A percentile compares a stretch with the other conserved stretches of the same genome.
Evolutionary conservation across 768 basidiomycete species (phyloP).

Genomic region (Tremella yokohamensis): DNA sequence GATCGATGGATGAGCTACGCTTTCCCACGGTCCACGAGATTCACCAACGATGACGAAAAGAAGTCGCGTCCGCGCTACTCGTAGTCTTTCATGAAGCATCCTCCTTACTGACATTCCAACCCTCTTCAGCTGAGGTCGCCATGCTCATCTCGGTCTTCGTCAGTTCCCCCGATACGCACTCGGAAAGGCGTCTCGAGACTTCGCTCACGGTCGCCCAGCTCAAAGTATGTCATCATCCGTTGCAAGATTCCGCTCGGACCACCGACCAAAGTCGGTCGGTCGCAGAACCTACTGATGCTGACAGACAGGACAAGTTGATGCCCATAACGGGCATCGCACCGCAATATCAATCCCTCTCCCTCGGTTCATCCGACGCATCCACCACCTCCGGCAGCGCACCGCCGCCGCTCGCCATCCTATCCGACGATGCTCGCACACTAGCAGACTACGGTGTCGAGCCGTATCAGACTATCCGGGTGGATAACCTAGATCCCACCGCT

Average conservation of each 20-base stretch:
- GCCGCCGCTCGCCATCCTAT: slow-evolving; percentile 56
- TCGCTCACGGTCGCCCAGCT: slow-evolving; percentile 70
- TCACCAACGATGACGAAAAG: too few relatives aligned
- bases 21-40: too few relatives aligned
- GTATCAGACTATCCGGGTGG: slow-evolving; percentile 74
- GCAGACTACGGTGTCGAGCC: slow-evolving; percentile 72
- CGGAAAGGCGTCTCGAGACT: slow-evolving; percentile 79
- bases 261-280: background rate
- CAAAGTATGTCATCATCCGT: slow-evolving; percentile 61
- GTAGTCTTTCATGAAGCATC: too few relatives aligned
- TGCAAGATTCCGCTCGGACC: background rate
- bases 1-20: too few relatives aligned
- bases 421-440: slow-evolving; percentile 66
- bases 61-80: too few relatives aligned
- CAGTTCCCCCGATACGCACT: slow-evolving; percentile 79
- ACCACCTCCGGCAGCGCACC: slow-evolving; percentile 56
- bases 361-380: slow-evolving; percentile 57
- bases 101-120: too few relatives aligned
- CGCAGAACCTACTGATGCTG: slow-evolving; percentile 3
- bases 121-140: too few relatives aligned
- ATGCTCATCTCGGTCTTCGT: slow-evolving; percentile 59
- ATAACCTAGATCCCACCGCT: slow-evolving; percentile 73
- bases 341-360: slow-evolving; percentile 64
- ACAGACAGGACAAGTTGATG: slow-evolving; percentile 69
- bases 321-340: slow-evolving; percentile 84